Evolutionary conservation across 1,139 yeast genomes (phyloP), one percentile per base, ranked within the genome.

Genomic region (Meyerozyma carpophila): DNA sequence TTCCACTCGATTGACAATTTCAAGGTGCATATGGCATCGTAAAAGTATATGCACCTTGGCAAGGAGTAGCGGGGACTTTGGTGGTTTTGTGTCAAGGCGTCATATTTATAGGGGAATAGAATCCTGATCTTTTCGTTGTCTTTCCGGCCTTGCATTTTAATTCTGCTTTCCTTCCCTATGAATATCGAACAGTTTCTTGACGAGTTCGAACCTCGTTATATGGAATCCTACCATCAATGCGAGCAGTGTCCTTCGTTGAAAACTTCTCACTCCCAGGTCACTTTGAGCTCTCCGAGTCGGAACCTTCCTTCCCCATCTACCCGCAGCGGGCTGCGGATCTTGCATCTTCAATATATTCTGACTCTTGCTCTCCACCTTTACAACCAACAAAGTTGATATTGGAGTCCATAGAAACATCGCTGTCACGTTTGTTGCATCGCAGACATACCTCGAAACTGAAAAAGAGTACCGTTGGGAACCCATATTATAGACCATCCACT

Each of bases 381-480:
- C 25, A 13, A 34, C 37, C 37, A 9, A 34, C 37, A 11, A 10
- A n/a, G 13, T n/a, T 34, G 37, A 5, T 34, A 18, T 34, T 34
- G 37, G 37, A 34, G n/a, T 20, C 37, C 26, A 16, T 34, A 11
- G 37, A 34, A 9, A 5, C 25, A 5, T 34, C 37, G 26, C 26
- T 21, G 26, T 18, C 26, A 3, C 37, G 37, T 10, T 21, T 34
- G 26, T 21, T 34, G 26, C n/a, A 34, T 25, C 37, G 37, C 26
- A 9, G 37, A 18, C 25, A 34, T 5, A 9, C 10, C 4, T 10
- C 37, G 10, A 34, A 21, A 13, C 25, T 20, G 25, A 34, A 34
- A 21, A 34, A 34, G 16, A 36, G 41, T 18, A 43, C 39, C 27
- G 45, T 46, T 29, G 54, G 54, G 4, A 51, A 51, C 32, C 54